A percentile compares a stretch with the other conserved stretches of the same genome.
Evolutionary conservation across 352 stramenopile species (phyloP).

Genomic region (Pythium insidiosum): DNA sequence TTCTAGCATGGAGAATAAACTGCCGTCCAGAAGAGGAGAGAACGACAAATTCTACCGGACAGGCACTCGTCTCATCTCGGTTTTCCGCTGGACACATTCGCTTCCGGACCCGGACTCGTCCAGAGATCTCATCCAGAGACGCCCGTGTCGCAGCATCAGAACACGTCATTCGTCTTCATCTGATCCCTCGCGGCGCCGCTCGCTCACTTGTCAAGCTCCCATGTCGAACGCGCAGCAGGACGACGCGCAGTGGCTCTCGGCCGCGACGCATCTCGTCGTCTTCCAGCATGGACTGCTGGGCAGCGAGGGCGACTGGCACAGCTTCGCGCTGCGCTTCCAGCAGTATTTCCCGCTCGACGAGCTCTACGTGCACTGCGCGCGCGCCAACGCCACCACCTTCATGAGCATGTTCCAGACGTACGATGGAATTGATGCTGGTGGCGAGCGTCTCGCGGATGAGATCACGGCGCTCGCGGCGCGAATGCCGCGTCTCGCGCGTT

Average conservation of each 20-base stretch:
- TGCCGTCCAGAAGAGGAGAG: no score
- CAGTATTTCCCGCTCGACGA: slow-evolving; percentile 33
- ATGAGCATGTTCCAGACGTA: slow-evolving; percentile 62
- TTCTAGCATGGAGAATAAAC: no score
- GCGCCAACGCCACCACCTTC: slow-evolving; percentile 42
- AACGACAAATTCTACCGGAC: no score
- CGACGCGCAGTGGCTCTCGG: slow-evolving; percentile 6
- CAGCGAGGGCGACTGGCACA: slow-evolving; percentile 49
- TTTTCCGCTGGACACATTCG: no score
- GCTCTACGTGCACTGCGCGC: slow-evolving; percentile 34
- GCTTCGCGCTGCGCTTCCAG: slow-evolving; percentile 46
- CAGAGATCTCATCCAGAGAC: no score
- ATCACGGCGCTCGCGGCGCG: slow-evolving; percentile 10
- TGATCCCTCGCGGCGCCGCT: not conserved
- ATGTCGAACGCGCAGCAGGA: not conserved
- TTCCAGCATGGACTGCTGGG: slow-evolving; percentile 67
- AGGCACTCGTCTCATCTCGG: no score
- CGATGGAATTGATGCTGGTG: slow-evolving; percentile 65
- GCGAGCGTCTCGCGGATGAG: slow-evolving; percentile 61
- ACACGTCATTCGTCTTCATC: not conserved
- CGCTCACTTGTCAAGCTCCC: not conserved
- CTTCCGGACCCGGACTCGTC: no score
- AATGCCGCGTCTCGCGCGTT: not conserved
- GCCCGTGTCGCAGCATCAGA: no score
- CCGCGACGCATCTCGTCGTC: slow-evolving; percentile 49